phyloP scores from a whole-genome alignment of 208 protist genomes.

The Sergeia podlipaevii region DNA sequence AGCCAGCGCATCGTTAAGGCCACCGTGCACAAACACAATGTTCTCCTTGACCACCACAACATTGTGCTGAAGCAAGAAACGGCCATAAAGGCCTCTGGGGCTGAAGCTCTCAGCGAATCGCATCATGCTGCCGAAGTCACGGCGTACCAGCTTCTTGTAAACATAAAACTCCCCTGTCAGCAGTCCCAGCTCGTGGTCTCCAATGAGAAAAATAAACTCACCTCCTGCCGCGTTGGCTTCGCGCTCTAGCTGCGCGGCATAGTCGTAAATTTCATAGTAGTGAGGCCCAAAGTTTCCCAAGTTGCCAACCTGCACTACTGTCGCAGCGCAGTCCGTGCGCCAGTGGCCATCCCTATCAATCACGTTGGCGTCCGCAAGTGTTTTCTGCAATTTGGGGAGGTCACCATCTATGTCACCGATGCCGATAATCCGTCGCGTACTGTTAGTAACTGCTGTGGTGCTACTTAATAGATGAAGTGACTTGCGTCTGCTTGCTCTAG shows the following conservation, averaged over 20 bases:
- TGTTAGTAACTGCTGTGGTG: background rate
- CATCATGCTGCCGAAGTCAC: constrained; percentile 14
- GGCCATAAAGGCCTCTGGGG: constrained; percentile 31
- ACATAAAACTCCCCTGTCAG: constrained; percentile 18
- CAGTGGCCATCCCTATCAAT: constrained; percentile 26
- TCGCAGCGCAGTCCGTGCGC: constrained; percentile 27
- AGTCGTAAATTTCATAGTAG: constrained; percentile 32
- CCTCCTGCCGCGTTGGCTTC: constrained; percentile 32
- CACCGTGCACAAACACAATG: constrained; percentile 63
- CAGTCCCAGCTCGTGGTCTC: constrained; percentile 72
- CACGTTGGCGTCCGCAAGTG: constrained; percentile 34
- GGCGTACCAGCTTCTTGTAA: constrained; percentile 13
- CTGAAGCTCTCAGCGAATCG: constrained; percentile 20
- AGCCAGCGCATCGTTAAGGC: constrained; percentile 29
- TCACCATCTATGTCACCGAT: constrained; percentile 69
- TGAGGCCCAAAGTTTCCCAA: constrained; percentile 49
- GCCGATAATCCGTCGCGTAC: constrained; percentile 46
- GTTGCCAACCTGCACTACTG: constrained; percentile 71
- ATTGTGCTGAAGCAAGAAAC: constrained; percentile 28
- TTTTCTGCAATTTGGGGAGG: constrained; percentile 17
- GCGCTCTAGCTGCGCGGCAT: constrained; percentile 24
- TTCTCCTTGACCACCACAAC: constrained; percentile 20
- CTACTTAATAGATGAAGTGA: background rate
- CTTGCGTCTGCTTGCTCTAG: no score
- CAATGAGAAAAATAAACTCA: constrained; percentile 48